A percentile compares a stretch with the other conserved stretches of the same genome.
These are phyloP conservation scores for Ambrosiella xylebori DNA, from an alignment of 2,329 filamentous ascomycete genomes.

Conservation along the genomic window DNA sequence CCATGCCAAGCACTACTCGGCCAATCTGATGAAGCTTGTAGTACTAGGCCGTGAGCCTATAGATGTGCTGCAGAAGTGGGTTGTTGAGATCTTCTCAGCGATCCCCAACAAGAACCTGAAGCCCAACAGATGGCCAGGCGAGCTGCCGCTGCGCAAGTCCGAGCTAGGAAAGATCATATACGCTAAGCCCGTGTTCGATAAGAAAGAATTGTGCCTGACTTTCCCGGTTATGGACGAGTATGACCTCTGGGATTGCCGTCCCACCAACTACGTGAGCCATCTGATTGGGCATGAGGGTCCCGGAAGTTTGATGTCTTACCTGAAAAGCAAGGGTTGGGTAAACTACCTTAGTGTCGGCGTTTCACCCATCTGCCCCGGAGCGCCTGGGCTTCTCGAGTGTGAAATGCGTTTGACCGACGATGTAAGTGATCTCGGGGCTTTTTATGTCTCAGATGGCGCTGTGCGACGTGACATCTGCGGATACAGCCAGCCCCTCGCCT, in stretches of 20 bases:
- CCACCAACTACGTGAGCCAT: conserved; percentile 72
- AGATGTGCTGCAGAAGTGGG: conserved; percentile 71
- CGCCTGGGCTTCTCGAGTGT: conserved; percentile 60
- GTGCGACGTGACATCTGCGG: too few species aligned
- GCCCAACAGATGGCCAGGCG: conserved; percentile 36
- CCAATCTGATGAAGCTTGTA: conserved; percentile 85
- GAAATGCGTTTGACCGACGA: conserved; percentile 70
- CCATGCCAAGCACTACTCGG: conserved; percentile 75
- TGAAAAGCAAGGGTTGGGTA: conserved; percentile 82
- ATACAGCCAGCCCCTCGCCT: too few species aligned
- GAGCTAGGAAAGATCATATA: conserved; percentile 54
- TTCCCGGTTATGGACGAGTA: conserved; percentile 83
- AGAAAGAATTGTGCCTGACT: conserved; percentile 57
- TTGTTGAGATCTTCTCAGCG: conserved; percentile 62
- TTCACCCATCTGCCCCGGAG: conserved; percentile 59
- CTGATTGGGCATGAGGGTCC: conserved; percentile 85
- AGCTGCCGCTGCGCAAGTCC: conserved; percentile 30
- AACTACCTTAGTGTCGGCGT: conserved; percentile 66
- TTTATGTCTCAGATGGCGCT: neutral
- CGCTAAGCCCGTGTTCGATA: conserved; percentile 83
- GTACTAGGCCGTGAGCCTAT: conserved; percentile 67
- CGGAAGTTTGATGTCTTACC: conserved; percentile 75
- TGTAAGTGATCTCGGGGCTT: conserved; percentile 24
- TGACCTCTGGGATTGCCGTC: conserved; percentile 58
- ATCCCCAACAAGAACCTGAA: conserved; percentile 68